Base-by-base conservation (phyloP, 2,329 filamentous ascomycete species). In the Fusarium mundagurra region DNA sequence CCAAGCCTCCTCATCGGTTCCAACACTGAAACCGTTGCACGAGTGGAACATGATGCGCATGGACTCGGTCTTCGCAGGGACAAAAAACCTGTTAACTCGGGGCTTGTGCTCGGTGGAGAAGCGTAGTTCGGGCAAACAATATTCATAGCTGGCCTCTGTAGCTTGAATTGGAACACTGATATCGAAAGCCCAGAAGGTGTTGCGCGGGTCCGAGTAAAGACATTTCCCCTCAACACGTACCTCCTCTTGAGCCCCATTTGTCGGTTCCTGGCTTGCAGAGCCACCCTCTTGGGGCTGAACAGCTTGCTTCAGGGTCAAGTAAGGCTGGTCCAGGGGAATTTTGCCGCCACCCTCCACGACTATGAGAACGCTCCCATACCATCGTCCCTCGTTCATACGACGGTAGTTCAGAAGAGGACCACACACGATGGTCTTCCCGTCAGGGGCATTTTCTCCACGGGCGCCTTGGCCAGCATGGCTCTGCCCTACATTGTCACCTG, bases 1-100 rank as follows among this genome's bases (percentile, higher is more conserved):
- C 86, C 95, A 97, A 47, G 92, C 92, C 57, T 94, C 91, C 69
- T 96, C 91, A 81, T 98, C 93, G 8, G 94, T 96, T 61, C 93
- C 93, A 44, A 96, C 88, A 75, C 93, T 96, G 85, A 99, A 99
- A 22, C 96, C 97, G 82, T 99, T 99, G 85, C 96, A 98, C 65
- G 94, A 98, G 85, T 98, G 93, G 84, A 98, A 99, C 94, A 98
- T 97, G 80, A 98, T 93, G 80, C 97, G 94, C 96, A 99, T 98
- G 9, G 94, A 93, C 83, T 98, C 92, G 50, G 91, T 90, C 66
- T 88, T 87, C 18, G 93, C 94, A 18, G 96, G 96, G 9, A 98
- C 90, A 87, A 93, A 97, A 83, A 99, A 99, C 57, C 75, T 90
- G 84, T 88, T 97, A 85, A 81, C 83, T 67, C 84, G 85, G 12